Evolutionary conservation across 1,139 yeast species (phyloP), one percentile per base, ranked within the genome.

Genomic region (Lodderomyces pseudojiufengensis): DNA sequence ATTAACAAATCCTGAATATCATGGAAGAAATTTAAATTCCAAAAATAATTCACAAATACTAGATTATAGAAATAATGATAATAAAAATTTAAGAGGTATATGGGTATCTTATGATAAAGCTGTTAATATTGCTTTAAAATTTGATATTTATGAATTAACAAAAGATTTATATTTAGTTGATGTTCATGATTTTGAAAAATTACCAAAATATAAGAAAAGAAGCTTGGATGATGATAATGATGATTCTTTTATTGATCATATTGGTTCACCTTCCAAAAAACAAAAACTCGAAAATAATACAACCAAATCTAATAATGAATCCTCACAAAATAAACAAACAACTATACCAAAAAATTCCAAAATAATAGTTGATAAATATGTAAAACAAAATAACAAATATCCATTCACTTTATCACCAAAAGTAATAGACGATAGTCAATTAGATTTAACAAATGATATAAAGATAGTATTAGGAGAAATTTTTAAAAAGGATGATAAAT

Each of bases 401-500:
- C 82, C 82, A 4, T 73, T 60, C 48, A 61, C 85, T 0, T 54
- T 80, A 36, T 76, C 74, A 15, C 85, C 88, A 1, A 48, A 80
- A 21, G 54, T 63, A 2, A 59, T 59, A 9, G 57, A 59, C 27
- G 47, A 61, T 47, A 35, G 52, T 57, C 50, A 59, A 29, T 33
- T 44, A 2, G 61, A 56, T 9, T 32, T 55, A 11, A 70, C 82
- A 2, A 70, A 78, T 33, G 83, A 76, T 27, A 58, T 80, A 22
- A 74, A 54, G 73, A 78, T 30, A 68, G 78, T 50, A 61, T 81
- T 38, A 69, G 47, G 61, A 15, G 61, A 58, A 31, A 46, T 80
- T 41, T 58, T 80, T 39, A 75, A 78, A 27, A 59, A 58, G 18
- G 73, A 72, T 23, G 63, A 60, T 11, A 24, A 32, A 16, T 18